A percentile compares a stretch with the other conserved stretches of the same genome.
Evolutionary conservation across 2,329 filamentous ascomycete genomes (phyloP).

Genomic region (Pseudogymnoascus sp.): DNA sequence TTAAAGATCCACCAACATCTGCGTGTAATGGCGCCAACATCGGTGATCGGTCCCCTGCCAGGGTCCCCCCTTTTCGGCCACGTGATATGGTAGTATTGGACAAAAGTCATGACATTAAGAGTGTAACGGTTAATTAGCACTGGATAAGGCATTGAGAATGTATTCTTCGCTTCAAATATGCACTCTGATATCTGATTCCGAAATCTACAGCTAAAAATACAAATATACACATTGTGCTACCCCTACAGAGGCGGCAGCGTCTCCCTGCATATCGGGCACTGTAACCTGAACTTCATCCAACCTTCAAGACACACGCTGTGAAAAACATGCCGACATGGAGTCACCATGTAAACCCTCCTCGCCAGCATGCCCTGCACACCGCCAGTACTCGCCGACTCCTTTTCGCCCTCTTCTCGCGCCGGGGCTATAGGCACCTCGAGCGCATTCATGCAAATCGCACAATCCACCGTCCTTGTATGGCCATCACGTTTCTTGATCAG

Average conservation of each 20-base stretch:
- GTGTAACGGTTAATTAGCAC: too few relatives aligned
- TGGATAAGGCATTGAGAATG: background rate
- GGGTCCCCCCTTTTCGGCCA: background rate
- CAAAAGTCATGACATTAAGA: too few relatives aligned
- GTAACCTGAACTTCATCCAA: constrained; percentile 88
- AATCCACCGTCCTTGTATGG: constrained; percentile 59
- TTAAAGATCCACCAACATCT: background rate
- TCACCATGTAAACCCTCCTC: constrained; percentile 88
- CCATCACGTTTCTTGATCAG: constrained; percentile 36
- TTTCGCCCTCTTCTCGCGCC: constrained; percentile 43
- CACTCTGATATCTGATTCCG: background rate
- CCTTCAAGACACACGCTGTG: constrained; percentile 86
- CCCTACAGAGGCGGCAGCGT: constrained; percentile 71
- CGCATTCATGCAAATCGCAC: constrained; percentile 87
- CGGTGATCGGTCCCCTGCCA: constrained; percentile 2
- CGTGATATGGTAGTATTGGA: background rate
- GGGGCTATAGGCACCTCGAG: constrained; percentile 80
- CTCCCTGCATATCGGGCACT: constrained; percentile 93
- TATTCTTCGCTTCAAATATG: background rate
- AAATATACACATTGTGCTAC: background rate
- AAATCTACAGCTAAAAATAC: background rate
- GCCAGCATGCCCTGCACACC: constrained; percentile 64
- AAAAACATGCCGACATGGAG: constrained; percentile 92
- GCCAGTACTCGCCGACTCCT: constrained; percentile 32
- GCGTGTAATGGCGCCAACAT: background rate